Conservation (phyloP, 768 basidiomycete genomes). For the Naematelia aurantialba region DNA sequence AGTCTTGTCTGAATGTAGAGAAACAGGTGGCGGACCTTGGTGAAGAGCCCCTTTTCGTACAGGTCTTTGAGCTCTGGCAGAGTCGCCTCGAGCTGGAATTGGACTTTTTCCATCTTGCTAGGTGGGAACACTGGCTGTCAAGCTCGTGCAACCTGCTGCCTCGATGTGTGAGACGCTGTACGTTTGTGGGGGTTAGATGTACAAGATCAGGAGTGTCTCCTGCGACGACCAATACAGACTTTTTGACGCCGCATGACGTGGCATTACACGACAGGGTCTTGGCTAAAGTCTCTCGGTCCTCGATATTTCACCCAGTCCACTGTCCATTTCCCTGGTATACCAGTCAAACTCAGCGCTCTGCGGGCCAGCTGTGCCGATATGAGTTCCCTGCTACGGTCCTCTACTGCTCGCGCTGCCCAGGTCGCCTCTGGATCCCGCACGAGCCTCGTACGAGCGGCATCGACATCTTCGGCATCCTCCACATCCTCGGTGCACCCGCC, state of each 20-base stretch:
- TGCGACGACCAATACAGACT: not conserved
- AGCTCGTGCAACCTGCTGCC: too few relatives aligned
- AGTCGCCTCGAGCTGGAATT: conserved; percentile 94
- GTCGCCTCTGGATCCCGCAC: not conserved
- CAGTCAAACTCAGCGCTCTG: not conserved
- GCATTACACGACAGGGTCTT: conserved; percentile 3
- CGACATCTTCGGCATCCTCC: conserved; percentile 11
- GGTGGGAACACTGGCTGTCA: too few relatives aligned
- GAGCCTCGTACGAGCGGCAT: not conserved
- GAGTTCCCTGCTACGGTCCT: not conserved
- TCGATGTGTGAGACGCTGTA: not conserved
- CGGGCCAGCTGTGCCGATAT: too few relatives aligned
- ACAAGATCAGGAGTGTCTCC: too few relatives aligned
- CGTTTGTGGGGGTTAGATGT: too few relatives aligned
- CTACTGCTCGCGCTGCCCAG: not conserved
- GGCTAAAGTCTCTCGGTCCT: not conserved
- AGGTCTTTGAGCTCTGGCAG: conserved; percentile 93
- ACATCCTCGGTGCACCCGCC: conserved; percentile 11
- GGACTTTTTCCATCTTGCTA: conserved; percentile 77
- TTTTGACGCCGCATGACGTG: conserved; percentile 16
- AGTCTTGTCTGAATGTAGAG: too few relatives aligned
- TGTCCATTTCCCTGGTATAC: too few relatives aligned
- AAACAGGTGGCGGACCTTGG: conserved; percentile 61
- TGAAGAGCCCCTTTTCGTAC: conserved; percentile 77
- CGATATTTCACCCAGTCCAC: too few relatives aligned